Evolutionary conservation across 2,329 filamentous ascomycete genomes (phyloP).

Genomic region (Verticillium tricorpus): DNA sequence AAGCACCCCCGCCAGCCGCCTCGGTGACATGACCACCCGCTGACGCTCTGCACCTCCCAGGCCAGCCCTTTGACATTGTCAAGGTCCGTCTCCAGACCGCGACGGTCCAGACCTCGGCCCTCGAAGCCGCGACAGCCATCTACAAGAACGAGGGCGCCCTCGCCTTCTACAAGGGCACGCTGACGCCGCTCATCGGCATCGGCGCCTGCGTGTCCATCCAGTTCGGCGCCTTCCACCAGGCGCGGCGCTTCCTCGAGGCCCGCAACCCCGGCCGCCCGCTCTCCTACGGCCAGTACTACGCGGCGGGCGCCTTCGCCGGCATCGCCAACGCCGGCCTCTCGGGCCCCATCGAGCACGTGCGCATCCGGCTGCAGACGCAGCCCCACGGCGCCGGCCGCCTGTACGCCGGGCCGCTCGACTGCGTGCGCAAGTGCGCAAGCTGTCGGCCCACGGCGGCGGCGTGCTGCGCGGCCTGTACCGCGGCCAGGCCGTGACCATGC

Average conservation of each 20-base stretch:
- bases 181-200: slow-evolving; percentile 92
- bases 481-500: slow-evolving; percentile 77
- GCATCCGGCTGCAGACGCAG: slow-evolving; percentile 93
- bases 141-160: slow-evolving; percentile 80
- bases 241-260: slow-evolving; percentile 78
- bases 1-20: slow-evolving; percentile 23
- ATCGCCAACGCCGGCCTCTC: slow-evolving; percentile 86
- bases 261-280: slow-evolving; percentile 58
- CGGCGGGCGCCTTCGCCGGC: slow-evolving; percentile 86
- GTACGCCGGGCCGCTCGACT: slow-evolving; percentile 84
- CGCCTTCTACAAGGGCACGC: slow-evolving; percentile 97
- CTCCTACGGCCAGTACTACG: slow-evolving; percentile 82
- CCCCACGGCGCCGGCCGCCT: slow-evolving; percentile 77
- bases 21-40: neutral
- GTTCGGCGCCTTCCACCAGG: slow-evolving; percentile 94
- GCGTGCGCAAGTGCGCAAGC: slow-evolving; percentile 85
- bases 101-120: slow-evolving; percentile 71
- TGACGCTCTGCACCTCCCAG: slow-evolving; percentile 28
- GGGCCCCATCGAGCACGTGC: slow-evolving; percentile 91
- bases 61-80: slow-evolving; percentile 82
- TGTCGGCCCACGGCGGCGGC: slow-evolving; percentile 61
- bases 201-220: slow-evolving; percentile 98
- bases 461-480: slow-evolving; percentile 75
- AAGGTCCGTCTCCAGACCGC: slow-evolving; percentile 96
- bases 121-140: slow-evolving; percentile 78